Percentiles rank a stretch among this genome's conserved stretches.
phyloP scores from a whole-genome alignment of 495 filamentous ascomycete species.

The Chaetomium cochliodes region DNA sequence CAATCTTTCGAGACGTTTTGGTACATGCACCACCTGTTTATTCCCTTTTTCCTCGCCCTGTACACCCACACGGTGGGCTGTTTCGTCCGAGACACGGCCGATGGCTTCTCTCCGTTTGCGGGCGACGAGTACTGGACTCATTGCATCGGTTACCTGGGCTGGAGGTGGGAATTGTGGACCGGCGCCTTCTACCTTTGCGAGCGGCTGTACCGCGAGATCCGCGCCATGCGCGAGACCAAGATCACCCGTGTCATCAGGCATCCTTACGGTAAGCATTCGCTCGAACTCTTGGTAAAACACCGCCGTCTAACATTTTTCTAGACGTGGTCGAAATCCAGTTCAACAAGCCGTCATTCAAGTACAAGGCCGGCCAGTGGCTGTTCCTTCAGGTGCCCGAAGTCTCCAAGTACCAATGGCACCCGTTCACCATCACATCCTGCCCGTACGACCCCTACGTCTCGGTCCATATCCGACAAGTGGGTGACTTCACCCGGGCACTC shows the following conservation, averaged over 20 bases:
- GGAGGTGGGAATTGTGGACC: slow-evolving; percentile 94
- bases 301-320: slow-evolving; percentile 32
- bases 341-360: slow-evolving; percentile 90
- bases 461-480: slow-evolving; percentile 92
- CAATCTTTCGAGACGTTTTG: slow-evolving; percentile 98
- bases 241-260: slow-evolving; percentile 94
- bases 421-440: slow-evolving; percentile 98
- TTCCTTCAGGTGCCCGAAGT: slow-evolving; percentile 91
- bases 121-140: slow-evolving; percentile 81
- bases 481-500: slow-evolving; percentile 86
- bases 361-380: slow-evolving; percentile 97
- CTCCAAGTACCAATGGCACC: slow-evolving; percentile 91
- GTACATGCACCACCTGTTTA: slow-evolving; percentile 98
- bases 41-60: slow-evolving; percentile 88
- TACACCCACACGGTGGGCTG: slow-evolving; percentile 97
- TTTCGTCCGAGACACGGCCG: slow-evolving; percentile 78
- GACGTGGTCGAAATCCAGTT: slow-evolving; percentile 98
- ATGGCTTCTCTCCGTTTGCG: slow-evolving; percentile 79
- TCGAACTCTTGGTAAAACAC: neutral
- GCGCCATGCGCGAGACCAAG: slow-evolving; percentile 73
- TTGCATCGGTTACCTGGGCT: slow-evolving; percentile 93
- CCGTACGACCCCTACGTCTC: slow-evolving; percentile 93
- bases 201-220: slow-evolving; percentile 88
- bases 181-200: slow-evolving; percentile 83
- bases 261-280: slow-evolving; percentile 74